These are phyloP conservation scores for Keqinozyma sinolaborantium DNA, from an alignment of 1,139 yeast genomes.

Conservation along the genomic window DNA sequence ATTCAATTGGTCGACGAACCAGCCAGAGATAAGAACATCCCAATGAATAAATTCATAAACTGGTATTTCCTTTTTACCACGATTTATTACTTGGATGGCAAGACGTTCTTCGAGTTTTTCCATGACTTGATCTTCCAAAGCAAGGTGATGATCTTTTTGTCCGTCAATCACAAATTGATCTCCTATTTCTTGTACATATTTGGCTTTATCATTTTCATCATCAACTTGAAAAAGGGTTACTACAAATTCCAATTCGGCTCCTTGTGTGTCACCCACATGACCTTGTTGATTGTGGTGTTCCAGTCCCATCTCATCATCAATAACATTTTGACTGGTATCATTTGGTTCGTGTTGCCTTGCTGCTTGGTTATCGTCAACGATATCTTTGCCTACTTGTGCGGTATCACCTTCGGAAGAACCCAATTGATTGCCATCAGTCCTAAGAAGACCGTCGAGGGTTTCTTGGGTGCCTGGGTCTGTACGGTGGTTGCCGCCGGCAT, in stretches of 20 bases:
- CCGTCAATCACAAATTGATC: slow-evolving; percentile 78
- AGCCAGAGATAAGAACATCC: slow-evolving; percentile 78
- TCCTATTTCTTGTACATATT: slow-evolving; percentile 80
- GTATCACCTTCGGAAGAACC: slow-evolving; percentile 92
- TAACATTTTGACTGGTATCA: slow-evolving; percentile 84
- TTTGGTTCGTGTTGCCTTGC: slow-evolving; percentile 93
- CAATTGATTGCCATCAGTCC: slow-evolving; percentile 93
- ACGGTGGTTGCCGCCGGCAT: slow-evolving; percentile 74
- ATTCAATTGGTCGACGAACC: slow-evolving; percentile 83
- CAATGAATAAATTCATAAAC: slow-evolving; percentile 78
- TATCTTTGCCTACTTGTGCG: slow-evolving; percentile 94
- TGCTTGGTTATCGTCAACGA: slow-evolving; percentile 92
- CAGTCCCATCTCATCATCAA: slow-evolving; percentile 93
- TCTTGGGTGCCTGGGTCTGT: slow-evolving; percentile 95
- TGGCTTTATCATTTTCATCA: slow-evolving; percentile 88
- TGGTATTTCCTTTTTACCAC: slow-evolving; percentile 87
- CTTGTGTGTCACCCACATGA: slow-evolving; percentile 92
- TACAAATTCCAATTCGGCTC: slow-evolving; percentile 92
- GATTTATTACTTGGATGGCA: slow-evolving; percentile 86
- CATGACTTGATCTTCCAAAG: slow-evolving; percentile 42
- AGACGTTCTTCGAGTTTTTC: slow-evolving; percentile 65
- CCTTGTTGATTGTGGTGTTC: slow-evolving; percentile 81
- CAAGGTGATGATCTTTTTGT: slow-evolving; percentile 36
- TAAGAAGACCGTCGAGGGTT: slow-evolving; percentile 96
- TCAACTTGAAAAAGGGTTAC: slow-evolving; percentile 84